Conservation (phyloP, 2,329 filamentous ascomycete species). For the Zymoseptoria brevis region DNA sequence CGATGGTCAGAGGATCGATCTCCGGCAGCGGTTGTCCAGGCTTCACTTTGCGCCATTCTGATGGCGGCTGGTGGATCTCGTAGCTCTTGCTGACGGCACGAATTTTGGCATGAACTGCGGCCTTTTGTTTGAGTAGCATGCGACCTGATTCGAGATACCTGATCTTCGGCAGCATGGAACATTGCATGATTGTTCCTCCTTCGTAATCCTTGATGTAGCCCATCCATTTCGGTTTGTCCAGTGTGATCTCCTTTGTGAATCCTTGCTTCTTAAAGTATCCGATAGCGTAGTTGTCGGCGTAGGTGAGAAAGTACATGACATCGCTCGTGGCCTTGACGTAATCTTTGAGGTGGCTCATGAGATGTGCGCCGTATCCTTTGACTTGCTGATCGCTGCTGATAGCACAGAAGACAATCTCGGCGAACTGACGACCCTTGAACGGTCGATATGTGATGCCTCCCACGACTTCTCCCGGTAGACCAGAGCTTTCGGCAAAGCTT, state of each 20-base stretch:
- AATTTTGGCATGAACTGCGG: conserved; percentile 90
- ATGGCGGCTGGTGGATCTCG: conserved; percentile 74
- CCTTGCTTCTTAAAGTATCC: conserved; percentile 99
- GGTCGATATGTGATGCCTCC: conserved; percentile 95
- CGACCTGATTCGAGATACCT: conserved; percentile 87
- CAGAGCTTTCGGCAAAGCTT: conserved; percentile 22
- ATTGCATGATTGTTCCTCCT: conserved; percentile 98
- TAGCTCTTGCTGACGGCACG: conserved; percentile 83
- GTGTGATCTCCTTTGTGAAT: conserved; percentile 95
- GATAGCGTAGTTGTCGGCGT: conserved; percentile 97
- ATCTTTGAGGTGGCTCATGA: conserved; percentile 97
- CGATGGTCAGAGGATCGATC: conserved; percentile 79
- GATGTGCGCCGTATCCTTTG: conserved; percentile 93
- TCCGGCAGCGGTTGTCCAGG: conserved; percentile 47
- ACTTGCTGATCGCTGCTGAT: conserved; percentile 97
- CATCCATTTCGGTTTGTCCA: conserved; percentile 91
- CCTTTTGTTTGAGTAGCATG: conserved; percentile 96
- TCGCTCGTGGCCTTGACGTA: conserved; percentile 95
- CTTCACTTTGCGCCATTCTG: conserved; percentile 64
- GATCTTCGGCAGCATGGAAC: conserved; percentile 89
- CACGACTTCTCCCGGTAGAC: conserved; percentile 29
- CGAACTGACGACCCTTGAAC: conserved; percentile 85
- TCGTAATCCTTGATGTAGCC: conserved; percentile 99
- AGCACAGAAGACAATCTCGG: conserved; percentile 97
- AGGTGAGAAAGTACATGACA: conserved; percentile 98